phyloP scores from a whole-genome alignment of 2,329 filamentous ascomycete species.

The Trichoderma gracile region DNA sequence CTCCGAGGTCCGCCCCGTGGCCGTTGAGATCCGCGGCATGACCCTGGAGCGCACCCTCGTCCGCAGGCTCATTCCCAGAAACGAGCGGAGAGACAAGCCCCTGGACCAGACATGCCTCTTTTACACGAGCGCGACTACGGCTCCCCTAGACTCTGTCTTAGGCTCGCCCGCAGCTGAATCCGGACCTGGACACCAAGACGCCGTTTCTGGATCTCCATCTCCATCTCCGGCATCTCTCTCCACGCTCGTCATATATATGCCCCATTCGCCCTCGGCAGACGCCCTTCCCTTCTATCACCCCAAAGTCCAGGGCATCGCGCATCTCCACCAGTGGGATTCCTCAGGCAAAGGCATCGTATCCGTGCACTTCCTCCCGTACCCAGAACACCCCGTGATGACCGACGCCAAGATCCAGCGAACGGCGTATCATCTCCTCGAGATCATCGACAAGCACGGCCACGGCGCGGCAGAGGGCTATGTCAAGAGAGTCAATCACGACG shows the following conservation, averaged over 20 bases:
- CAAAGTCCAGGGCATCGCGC: conserved; percentile 69
- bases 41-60: conserved; percentile 65
- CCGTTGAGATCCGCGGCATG: conserved; percentile 33
- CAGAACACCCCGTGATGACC: conserved; percentile 31
- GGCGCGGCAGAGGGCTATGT: conserved; percentile 64
- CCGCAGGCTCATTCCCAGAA: conserved; percentile 77
- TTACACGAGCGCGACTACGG: conserved; percentile 50
- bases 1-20: conserved; percentile 10
- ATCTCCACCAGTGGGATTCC: conserved; percentile 66
- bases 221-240: conserved; percentile 20
- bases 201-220: not conserved
- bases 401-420: conserved; percentile 62
- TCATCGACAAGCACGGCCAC: conserved; percentile 72
- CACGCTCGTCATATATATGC: conserved; percentile 69
- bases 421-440: conserved; percentile 66
- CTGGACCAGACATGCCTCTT: conserved; percentile 83
- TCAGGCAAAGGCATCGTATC: conserved; percentile 52
- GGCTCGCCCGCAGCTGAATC: conserved; percentile 22
- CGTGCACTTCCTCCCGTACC: conserved; percentile 61
- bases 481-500: conserved; percentile 83
- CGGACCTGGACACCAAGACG: not conserved
- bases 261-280: conserved; percentile 63
- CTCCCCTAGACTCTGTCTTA: conserved; percentile 26
- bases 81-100: conserved; percentile 70
- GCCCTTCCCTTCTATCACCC: conserved; percentile 89